These are phyloP conservation scores for Cyclospora cayetanensis DNA, from an alignment of 169 alveolate species.

Conservation along the genomic window DNA sequence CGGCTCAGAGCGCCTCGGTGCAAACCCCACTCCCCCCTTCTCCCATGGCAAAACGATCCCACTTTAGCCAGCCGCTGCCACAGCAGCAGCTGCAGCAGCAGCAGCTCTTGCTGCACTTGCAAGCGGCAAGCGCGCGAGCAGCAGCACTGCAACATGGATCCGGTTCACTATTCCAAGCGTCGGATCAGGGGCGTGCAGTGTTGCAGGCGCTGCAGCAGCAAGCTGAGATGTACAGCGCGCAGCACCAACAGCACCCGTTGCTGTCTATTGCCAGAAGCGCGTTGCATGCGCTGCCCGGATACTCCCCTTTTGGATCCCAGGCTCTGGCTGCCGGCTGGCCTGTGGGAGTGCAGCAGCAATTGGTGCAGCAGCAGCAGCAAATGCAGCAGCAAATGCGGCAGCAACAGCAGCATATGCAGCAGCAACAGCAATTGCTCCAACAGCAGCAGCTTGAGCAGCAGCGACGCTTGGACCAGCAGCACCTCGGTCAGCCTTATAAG, in stretches of 20 bases:
- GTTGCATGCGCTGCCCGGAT: conserved; percentile 39
- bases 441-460: conserved; percentile 23
- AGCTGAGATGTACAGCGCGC: conserved; percentile 44
- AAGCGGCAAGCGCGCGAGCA: conserved; percentile 60
- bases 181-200: conserved; percentile 55
- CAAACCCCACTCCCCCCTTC: conserved; percentile 37
- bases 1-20: not conserved
- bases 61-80: conserved; percentile 40
- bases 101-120: conserved; percentile 54
- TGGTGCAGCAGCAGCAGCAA: conserved; percentile 35
- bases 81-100: conserved; percentile 59
- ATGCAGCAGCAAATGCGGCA: conserved; percentile 37
- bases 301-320: conserved; percentile 48
- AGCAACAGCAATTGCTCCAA: conserved; percentile 43
- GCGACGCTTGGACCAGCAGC: conserved; percentile 4
- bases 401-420: conserved; percentile 49
- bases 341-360: conserved; percentile 55
- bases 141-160: conserved; percentile 54
- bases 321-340: conserved; percentile 44
- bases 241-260: conserved; percentile 52
- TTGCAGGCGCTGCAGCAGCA: conserved; percentile 63
- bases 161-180: conserved; percentile 17
- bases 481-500: no score
- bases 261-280: conserved; percentile 51
- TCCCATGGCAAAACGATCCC: conserved; percentile 31